phyloP scores from a whole-genome alignment of 1,139 yeast species.

The Taphrina communis region DNA sequence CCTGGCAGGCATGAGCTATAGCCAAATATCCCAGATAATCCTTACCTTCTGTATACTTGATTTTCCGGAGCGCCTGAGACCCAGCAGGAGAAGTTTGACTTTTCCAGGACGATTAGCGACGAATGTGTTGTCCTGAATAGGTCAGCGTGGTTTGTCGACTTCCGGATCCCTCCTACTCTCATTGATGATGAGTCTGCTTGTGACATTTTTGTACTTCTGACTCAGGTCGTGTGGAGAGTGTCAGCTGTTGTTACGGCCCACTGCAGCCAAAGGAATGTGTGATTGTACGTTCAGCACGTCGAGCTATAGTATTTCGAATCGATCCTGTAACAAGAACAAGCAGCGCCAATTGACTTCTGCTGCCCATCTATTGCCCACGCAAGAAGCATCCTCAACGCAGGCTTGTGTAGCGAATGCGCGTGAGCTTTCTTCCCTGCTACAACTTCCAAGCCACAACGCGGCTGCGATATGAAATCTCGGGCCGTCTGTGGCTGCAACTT shows the following conservation, averaged over 20 bases:
- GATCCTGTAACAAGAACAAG: too few species aligned
- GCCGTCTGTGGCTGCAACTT: constrained; percentile 15
- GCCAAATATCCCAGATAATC: neutral
- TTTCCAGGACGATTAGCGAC: constrained; percentile 23
- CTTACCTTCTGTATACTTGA: constrained; percentile 43
- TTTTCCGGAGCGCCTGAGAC: constrained; percentile 44
- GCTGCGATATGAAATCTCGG: constrained; percentile 14
- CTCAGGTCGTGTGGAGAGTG: neutral
- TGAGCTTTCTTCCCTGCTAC: neutral
- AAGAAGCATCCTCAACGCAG: too few species aligned
- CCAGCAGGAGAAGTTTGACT: constrained; percentile 38
- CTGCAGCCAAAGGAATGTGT: neutral
- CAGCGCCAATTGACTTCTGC: too few species aligned
- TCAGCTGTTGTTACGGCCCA: neutral
- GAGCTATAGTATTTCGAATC: too few species aligned
- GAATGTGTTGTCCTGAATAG: constrained; percentile 4
- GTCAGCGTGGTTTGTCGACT: neutral
- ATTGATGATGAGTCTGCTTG: constrained; percentile 7
- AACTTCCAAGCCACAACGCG: neutral
- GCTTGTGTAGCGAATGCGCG: neutral
- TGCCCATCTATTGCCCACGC: too few species aligned
- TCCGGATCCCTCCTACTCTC: neutral
- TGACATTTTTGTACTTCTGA: neutral
- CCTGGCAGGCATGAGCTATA: constrained; percentile 54
- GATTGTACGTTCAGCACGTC: too few species aligned